Evolutionary conservation across 345 rosid genomes (phyloP).

Genomic region (Eucalyptus guilfoylei): DNA sequence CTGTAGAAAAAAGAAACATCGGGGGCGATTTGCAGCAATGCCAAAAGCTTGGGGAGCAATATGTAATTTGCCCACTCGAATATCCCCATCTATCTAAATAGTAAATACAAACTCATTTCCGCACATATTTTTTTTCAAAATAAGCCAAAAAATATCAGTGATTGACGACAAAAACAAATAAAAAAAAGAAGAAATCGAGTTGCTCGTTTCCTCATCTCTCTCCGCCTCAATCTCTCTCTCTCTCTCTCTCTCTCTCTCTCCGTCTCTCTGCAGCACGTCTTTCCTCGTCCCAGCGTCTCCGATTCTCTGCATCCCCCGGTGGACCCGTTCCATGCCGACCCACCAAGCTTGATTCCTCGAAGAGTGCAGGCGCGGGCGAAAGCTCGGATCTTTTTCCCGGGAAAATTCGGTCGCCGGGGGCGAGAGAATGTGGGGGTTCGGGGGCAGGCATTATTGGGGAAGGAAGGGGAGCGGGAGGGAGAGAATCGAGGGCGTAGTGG

Average conservation of each 20-base stretch:
- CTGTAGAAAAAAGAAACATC: not conserved
- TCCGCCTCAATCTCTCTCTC: not conserved
- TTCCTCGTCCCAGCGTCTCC: not conserved
- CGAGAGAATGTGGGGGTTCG: constrained; percentile 64
- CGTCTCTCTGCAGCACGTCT: not conserved
- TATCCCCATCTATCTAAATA: not conserved
- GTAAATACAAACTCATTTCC: not conserved
- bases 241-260: not conserved
- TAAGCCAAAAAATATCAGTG: not conserved
- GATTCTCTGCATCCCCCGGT: not conserved
- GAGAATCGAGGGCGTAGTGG: constrained; percentile 51
- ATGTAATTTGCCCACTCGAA: not conserved
- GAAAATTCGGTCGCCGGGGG: not conserved
- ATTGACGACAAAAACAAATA: not conserved
- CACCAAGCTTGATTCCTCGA: not conserved
- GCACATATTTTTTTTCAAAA: not conserved
- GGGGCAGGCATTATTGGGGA: constrained; percentile 77
- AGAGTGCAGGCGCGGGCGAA: not conserved
- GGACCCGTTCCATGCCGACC: not conserved
- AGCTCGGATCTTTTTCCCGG: not conserved
- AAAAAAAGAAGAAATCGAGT: not conserved
- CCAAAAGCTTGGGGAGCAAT: not conserved
- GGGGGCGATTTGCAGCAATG: not conserved
- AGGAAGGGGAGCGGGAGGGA: constrained; percentile 21
- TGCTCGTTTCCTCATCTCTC: not conserved